Evolutionary conservation across 73 alveolate genomes (phyloP).

Genomic region (Tetrahymena elliotti): DNA sequence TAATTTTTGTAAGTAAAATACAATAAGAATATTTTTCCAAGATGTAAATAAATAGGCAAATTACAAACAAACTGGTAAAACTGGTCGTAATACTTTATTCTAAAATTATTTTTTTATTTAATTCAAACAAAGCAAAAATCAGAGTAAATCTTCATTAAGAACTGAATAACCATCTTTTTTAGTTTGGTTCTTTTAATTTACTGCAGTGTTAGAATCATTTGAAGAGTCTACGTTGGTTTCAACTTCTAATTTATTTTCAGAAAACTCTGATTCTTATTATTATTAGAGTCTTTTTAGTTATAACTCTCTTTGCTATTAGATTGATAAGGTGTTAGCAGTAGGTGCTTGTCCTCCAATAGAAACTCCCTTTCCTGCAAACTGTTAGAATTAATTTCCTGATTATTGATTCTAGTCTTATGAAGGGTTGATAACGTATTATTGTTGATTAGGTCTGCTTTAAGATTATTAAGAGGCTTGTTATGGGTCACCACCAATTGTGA

Average conservation of each 20-base stretch:
- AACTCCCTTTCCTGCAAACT: neutral
- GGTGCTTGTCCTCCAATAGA: neutral
- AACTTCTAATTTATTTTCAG: neutral
- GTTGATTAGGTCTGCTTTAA: neutral
- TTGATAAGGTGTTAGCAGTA: neutral
- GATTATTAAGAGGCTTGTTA: neutral
- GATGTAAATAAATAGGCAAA: neutral
- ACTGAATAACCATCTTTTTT: neutral
- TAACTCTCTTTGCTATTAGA: neutral
- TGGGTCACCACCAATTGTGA: neutral
- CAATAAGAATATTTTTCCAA: too few relatives aligned
- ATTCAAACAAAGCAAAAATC: neutral
- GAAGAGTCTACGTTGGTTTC: neutral
- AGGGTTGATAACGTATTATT: neutral
- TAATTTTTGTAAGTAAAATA: too few relatives aligned
- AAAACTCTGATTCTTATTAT: neutral
- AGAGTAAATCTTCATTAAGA: neutral
- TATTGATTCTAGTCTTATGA: neutral
- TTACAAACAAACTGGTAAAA: neutral
- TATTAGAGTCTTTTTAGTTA: neutral
- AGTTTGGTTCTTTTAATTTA: neutral
- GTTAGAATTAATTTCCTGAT: neutral
- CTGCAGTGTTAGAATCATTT: neutral
- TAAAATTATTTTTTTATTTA: neutral
- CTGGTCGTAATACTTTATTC: too few relatives aligned